Evolutionary conservation across 1,284 basidiomycete genomes (phyloP).

Genomic region (Ustilago loliicola): DNA sequence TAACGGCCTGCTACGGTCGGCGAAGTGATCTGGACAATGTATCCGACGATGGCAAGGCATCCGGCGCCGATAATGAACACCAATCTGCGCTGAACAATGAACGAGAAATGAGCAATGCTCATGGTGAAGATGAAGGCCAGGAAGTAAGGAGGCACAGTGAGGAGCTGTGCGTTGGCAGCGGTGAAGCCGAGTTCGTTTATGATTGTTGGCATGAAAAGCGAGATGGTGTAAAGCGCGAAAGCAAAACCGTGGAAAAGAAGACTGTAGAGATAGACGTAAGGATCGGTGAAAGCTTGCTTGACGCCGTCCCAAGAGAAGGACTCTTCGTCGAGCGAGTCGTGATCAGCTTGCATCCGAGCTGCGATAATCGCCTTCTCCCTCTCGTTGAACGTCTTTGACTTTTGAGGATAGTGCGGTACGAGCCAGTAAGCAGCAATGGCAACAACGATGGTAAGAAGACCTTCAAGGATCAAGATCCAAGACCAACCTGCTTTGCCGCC

Average conservation of each 20-base stretch:
- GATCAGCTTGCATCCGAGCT: slow-evolving; percentile 74
- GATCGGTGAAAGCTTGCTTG: slow-evolving; percentile 74
- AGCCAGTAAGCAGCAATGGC: slow-evolving; percentile 75
- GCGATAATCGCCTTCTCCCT: slow-evolving; percentile 74
- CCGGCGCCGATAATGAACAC: slow-evolving; percentile 76
- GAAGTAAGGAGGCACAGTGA: slow-evolving; percentile 77
- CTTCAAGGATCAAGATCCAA: slow-evolving; percentile 79
- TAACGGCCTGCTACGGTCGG: slow-evolving; percentile 76
- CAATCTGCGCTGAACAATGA: slow-evolving; percentile 64
- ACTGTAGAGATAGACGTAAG: slow-evolving; percentile 77
- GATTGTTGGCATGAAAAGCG: slow-evolving; percentile 72
- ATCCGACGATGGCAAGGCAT: slow-evolving; percentile 76
- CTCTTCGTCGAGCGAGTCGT: slow-evolving; percentile 74
- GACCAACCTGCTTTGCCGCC: slow-evolving; percentile 71
- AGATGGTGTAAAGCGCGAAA: slow-evolving; percentile 63
- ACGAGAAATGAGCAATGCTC: slow-evolving; percentile 74
- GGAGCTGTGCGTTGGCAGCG: slow-evolving; percentile 77
- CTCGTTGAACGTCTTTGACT: slow-evolving; percentile 74
- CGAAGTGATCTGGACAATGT: slow-evolving; percentile 77
- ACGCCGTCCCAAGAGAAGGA: slow-evolving; percentile 69
- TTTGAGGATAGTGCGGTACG: slow-evolving; percentile 76
- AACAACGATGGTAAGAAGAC: slow-evolving; percentile 74
- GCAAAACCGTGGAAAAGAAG: slow-evolving; percentile 79
- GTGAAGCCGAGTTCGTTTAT: slow-evolving; percentile 76
- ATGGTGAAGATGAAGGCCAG: slow-evolving; percentile 71